A percentile compares a stretch with the other conserved stretches of the same genome.
phyloP scores from a whole-genome alignment of 225 moss, liverwort and hornwort genomes.

The Physcomitrium patens region DNA sequence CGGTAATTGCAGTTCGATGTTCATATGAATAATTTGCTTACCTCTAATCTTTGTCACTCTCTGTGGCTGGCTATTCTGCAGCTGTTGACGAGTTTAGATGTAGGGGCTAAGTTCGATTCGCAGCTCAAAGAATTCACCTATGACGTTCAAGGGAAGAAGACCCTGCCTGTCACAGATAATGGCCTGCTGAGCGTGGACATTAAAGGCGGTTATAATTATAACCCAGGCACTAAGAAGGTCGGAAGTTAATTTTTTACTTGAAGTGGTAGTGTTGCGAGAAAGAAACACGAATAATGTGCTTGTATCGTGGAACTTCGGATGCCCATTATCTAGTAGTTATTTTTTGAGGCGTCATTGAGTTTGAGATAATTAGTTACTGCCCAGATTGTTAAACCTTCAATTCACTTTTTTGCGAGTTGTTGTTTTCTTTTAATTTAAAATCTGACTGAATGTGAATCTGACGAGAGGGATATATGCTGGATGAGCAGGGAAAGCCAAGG shows the following conservation, averaged over 20 bases:
- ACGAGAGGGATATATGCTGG: conserved; percentile 9
- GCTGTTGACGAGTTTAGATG: conserved; percentile 86
- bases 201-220: conserved; percentile 87
- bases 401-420: background rate
- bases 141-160: conserved; percentile 91
- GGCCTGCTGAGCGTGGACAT: conserved; percentile 88
- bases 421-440: background rate
- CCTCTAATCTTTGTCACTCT: conserved; percentile 11
- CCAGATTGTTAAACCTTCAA: background rate
- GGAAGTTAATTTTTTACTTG: conserved; percentile 15
- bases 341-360: background rate
- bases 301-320: background rate
- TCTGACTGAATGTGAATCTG: conserved; percentile 11
- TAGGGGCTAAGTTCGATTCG: conserved; percentile 96
- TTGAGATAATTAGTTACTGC: background rate
- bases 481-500: conserved; percentile 69
- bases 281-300: background rate
- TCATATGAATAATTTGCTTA: conserved; percentile 8
- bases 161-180: conserved; percentile 78
- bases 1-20: background rate
- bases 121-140: conserved; percentile 88
- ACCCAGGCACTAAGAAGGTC: conserved; percentile 71
- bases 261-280: background rate
- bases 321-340: background rate
- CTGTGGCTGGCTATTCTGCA: conserved; percentile 35